phyloP scores from a whole-genome alignment of 2,329 filamentous ascomycete genomes.

The Coniochaeta sp. region DNA sequence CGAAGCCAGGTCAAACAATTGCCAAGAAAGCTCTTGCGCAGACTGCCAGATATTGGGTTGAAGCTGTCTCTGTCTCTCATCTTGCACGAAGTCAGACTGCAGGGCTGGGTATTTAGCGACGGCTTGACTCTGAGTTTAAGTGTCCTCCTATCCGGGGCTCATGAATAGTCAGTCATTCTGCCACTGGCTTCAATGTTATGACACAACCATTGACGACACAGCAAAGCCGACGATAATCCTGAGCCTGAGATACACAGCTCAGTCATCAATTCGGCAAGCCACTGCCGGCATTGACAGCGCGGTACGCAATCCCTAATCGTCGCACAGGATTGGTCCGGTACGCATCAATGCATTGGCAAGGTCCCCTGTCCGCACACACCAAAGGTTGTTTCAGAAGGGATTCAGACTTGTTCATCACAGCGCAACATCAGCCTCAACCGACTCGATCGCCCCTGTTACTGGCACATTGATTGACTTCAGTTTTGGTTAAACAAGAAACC shows the following conservation, averaged over 20 bases:
- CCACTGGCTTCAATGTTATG: too few species aligned
- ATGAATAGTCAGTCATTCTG: too few species aligned
- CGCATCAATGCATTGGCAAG: slow-evolving; percentile 15
- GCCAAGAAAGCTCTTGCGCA: slow-evolving; percentile 6
- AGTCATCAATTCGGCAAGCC: background rate
- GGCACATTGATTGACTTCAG: background rate
- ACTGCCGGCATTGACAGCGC: slow-evolving; percentile 3
- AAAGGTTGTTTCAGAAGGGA: slow-evolving; percentile 19
- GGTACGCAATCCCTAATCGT: background rate
- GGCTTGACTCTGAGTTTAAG: too few species aligned
- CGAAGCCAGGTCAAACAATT: slow-evolving; percentile 4
- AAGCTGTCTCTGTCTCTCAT: background rate
- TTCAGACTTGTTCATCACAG: slow-evolving; percentile 17
- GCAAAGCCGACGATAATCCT: too few species aligned
- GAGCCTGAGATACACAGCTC: too few species aligned
- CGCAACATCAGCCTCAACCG: slow-evolving; percentile 1
- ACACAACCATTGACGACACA: too few species aligned
- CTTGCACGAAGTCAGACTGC: too few species aligned
- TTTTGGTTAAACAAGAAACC: slow-evolving; percentile 1
- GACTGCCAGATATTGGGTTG: too few species aligned
- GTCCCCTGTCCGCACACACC: slow-evolving; percentile 14
- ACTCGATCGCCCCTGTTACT: background rate
- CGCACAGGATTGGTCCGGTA: slow-evolving; percentile 11
- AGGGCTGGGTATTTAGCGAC: too few species aligned
- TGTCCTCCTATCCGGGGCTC: too few species aligned